Base-by-base conservation (phyloP, 2,329 filamentous ascomycete genomes). In the Rugonectria rugulosa region DNA sequence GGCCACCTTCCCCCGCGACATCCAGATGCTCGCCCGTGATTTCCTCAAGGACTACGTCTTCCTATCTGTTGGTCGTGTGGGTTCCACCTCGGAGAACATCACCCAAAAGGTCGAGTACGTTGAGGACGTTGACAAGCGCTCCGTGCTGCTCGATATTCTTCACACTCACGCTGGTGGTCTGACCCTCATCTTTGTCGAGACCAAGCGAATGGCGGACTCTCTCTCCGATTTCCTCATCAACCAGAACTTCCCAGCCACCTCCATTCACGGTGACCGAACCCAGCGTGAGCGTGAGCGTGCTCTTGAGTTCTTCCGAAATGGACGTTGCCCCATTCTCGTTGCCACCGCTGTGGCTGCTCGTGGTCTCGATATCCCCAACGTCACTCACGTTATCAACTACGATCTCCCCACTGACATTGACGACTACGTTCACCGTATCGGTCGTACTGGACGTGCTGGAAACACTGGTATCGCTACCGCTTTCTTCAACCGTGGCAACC, bases 1-100 rank as follows among this genome's bases (percentile, higher is more conserved):
- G 34, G 95, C 95, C 75, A 99, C 95, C 59, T 99, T 99, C 86
- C 95, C 95, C 59, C 92, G 94, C 68, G 95, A 99, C 76, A 99
- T 99, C 55, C 95, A 99, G 84, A 96, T 98, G 90, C 89, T 99
- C 57, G 95, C 95, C 59, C 90, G 95, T 71, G 95, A 99, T 76
- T 99, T 99, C 86, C 81, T 99, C 73, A 97, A 96, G 83, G 95
- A 99, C 74, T 99, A 99, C 81, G 88, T 99, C 72, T 99, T 99
- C 87, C 85, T 99, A 70, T 99, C 95, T 14, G 95, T 99, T 67
- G 95, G 94, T 71, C 94, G 95, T 86, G 95, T 98, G 57, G 95
- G 95, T 77, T 98, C 95, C 46, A 98, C 95, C 26, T 98, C 95
- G n/a, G 94, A 98, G 86, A 99, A 98, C 85, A 98, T 99, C 61